A percentile compares a stretch with the other conserved stretches of the same genome.
These are phyloP conservation scores for Auriscalpium vulgare DNA, from an alignment of 768 basidiomycete species.

Conservation along the genomic window DNA sequence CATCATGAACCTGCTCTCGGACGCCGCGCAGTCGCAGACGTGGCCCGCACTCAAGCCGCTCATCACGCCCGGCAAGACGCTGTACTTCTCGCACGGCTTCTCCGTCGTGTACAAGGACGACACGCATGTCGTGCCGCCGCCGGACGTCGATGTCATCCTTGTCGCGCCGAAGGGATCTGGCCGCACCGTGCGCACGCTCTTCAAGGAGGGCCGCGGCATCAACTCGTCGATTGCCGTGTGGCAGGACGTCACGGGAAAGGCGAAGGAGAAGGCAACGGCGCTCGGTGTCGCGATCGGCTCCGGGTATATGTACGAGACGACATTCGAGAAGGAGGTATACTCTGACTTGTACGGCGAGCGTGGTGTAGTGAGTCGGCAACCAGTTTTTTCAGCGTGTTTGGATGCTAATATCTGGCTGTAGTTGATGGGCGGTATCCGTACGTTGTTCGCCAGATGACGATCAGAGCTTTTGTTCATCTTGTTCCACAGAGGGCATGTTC, in stretches of 20 bases:
- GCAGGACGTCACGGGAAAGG: slow-evolving; percentile 98
- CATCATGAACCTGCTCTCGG: slow-evolving; percentile 99
- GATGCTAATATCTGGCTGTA: slow-evolving; percentile 21
- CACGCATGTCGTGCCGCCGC: slow-evolving; percentile 86
- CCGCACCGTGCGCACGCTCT: slow-evolving; percentile 96
- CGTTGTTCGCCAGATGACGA: slow-evolving; percentile 21
- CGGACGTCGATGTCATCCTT: slow-evolving; percentile 96
- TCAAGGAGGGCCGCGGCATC: slow-evolving; percentile 99
- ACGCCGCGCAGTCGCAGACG: slow-evolving; percentile 97
- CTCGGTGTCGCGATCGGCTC: slow-evolving; percentile 92
- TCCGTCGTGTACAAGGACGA: slow-evolving; percentile 97
- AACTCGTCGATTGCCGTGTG: slow-evolving; percentile 92
- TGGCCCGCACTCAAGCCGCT: slow-evolving; percentile 87
- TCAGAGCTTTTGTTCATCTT: slow-evolving; percentile 1
- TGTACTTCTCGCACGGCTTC: slow-evolving; percentile 99
- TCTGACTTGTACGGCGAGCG: slow-evolving; percentile 99
- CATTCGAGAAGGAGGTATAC: slow-evolving; percentile 99
- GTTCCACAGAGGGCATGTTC: slow-evolving; percentile 83
- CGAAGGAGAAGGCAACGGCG: slow-evolving; percentile 93
- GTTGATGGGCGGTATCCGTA: slow-evolving; percentile 97
- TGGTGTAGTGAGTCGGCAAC: slow-evolving; percentile 74
- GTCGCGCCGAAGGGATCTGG: slow-evolving; percentile 99
- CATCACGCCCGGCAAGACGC: slow-evolving; percentile 99
- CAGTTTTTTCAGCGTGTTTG: background rate
- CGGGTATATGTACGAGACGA: slow-evolving; percentile 98